Evolutionary conservation across 1,139 yeast species (phyloP).

Genomic region (Blastobotrys elegans): DNA sequence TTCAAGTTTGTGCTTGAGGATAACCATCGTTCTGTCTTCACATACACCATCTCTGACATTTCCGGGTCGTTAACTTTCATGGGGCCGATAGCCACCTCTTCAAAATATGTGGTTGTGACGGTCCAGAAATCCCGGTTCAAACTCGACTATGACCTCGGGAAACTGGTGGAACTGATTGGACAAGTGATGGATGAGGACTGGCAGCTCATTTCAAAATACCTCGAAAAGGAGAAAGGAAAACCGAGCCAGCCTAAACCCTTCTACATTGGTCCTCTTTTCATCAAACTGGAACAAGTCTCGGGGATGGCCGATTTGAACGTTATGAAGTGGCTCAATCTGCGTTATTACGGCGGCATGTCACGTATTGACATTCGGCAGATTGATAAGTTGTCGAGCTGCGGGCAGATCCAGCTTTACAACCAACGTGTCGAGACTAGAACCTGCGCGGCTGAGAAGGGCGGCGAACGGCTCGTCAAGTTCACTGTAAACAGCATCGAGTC

Average conservation of each 20-base stretch:
- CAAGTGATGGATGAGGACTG: slow-evolving; percentile 4
- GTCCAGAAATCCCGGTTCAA: slow-evolving; percentile 3
- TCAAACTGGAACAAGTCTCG: slow-evolving; percentile 7
- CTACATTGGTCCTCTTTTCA: slow-evolving; percentile 7
- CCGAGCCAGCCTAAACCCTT: not conserved
- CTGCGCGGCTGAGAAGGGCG: not conserved
- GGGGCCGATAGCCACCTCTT: slow-evolving; percentile 2
- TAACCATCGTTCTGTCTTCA: not conserved
- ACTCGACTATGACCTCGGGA: slow-evolving; percentile 8
- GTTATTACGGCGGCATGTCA: slow-evolving; percentile 7
- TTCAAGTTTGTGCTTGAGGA: slow-evolving; percentile 1
- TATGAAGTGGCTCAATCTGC: slow-evolving; percentile 5
- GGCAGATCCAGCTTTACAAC: slow-evolving; percentile 7
- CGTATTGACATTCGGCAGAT: slow-evolving; percentile 11
- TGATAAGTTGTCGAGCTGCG: slow-evolving; percentile 9
- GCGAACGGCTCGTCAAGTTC: slow-evolving; percentile 1
- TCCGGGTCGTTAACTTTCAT: slow-evolving; percentile 6
- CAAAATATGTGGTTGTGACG: slow-evolving; percentile 8
- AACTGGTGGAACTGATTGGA: slow-evolving; percentile 3
- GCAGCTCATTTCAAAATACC: not conserved
- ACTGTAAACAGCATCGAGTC: slow-evolving; percentile 5
- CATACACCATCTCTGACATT: not conserved
- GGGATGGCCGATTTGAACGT: slow-evolving; percentile 6
- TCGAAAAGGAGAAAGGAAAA: not conserved
- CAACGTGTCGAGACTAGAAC: slow-evolving; percentile 8